A percentile compares a stretch with the other conserved stretches of the same genome.
phyloP scores from a whole-genome alignment of 2,329 filamentous ascomycete species.

The Fusarium pseudograminearum region DNA sequence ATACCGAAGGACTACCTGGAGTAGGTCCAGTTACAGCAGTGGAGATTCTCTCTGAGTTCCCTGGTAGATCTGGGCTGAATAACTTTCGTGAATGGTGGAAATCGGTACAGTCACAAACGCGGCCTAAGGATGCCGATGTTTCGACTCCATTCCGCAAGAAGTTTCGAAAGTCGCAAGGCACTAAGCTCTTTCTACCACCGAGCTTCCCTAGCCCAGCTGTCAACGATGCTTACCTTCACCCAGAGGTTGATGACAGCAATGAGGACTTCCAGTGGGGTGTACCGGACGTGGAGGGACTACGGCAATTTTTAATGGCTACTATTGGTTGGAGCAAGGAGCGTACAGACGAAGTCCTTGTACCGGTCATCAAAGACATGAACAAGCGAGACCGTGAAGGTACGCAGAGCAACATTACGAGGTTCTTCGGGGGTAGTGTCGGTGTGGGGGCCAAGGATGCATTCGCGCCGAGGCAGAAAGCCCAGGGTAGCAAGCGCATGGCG shows the following conservation, averaged over 20 bases:
- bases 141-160: conserved; percentile 80
- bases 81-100: conserved; percentile 91
- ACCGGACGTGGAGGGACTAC: conserved; percentile 87
- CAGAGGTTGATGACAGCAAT: conserved; percentile 83
- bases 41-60: conserved; percentile 93
- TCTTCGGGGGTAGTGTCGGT: conserved; percentile 81
- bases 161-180: conserved; percentile 81
- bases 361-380: conserved; percentile 97
- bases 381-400: conserved; percentile 87
- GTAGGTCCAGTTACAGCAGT: conserved; percentile 95
- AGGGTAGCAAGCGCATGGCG: conserved; percentile 79
- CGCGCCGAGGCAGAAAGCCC: conserved; percentile 73
- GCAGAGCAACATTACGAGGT: conserved; percentile 95
- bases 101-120: conserved; percentile 76
- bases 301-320: conserved; percentile 87
- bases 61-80: conserved; percentile 69
- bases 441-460: conserved; percentile 75
- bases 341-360: conserved; percentile 95
- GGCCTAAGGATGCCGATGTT: conserved; percentile 72
- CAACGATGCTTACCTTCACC: conserved; percentile 83
- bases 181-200: conserved; percentile 87
- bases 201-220: conserved; percentile 84
- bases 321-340: conserved; percentile 93
- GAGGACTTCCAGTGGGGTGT: conserved; percentile 95
- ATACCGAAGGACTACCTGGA: conserved; percentile 90